phyloP scores from a whole-genome alignment of 257 asterid species.

The Eucommia ulmoides region DNA sequence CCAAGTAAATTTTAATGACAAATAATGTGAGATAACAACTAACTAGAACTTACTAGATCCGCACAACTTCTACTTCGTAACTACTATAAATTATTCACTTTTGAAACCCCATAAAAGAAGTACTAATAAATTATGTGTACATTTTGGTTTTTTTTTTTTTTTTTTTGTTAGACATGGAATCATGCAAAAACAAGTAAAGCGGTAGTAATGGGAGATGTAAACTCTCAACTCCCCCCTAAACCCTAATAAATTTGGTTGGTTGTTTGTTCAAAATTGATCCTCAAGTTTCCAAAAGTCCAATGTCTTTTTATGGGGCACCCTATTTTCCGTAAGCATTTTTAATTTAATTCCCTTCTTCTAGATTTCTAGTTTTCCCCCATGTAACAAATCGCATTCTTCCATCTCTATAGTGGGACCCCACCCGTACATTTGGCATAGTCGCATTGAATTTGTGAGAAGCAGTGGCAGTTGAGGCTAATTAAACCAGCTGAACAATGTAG shows the following conservation, averaged over 20 bases:
- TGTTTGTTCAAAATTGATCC: background rate
- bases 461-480: background rate
- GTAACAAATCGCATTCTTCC: background rate
- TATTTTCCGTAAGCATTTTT: background rate
- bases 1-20: too few relatives aligned
- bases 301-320: too few relatives aligned
- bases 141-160: too few relatives aligned
- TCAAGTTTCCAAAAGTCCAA: background rate
- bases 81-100: too few relatives aligned
- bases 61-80: too few relatives aligned
- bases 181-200: too few relatives aligned
- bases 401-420: background rate
- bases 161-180: too few relatives aligned
- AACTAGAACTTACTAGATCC: too few relatives aligned
- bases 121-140: too few relatives aligned
- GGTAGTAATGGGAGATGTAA: too few relatives aligned
- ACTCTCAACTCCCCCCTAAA: background rate
- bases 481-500: background rate
- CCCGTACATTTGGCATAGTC: background rate
- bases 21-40: too few relatives aligned
- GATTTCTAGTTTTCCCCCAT: background rate
- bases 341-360: background rate
- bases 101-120: too few relatives aligned
- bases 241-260: background rate
- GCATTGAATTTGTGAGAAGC: background rate